phyloP scores from a whole-genome alignment of 257 asterid species.

The Euphrasia confusa region DNA sequence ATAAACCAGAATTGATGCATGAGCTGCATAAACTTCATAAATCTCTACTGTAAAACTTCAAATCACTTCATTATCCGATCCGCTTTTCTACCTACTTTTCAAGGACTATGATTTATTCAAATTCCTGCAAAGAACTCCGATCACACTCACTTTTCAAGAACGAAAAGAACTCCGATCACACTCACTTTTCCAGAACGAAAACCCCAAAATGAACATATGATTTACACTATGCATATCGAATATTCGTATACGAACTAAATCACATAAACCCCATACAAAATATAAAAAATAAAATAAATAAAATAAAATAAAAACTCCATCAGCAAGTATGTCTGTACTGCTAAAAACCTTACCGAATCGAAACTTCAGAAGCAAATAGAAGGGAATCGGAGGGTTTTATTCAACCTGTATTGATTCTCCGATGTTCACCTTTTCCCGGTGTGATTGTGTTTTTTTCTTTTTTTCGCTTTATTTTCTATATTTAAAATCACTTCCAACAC shows the following conservation, averaged over 20 bases:
- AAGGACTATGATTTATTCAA: not conserved
- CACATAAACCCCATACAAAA: not conserved
- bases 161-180: slow-evolving; percentile 15
- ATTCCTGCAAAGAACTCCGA: slow-evolving; percentile 14
- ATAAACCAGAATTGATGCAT: slow-evolving; percentile 1
- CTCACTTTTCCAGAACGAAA: not conserved
- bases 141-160: slow-evolving; percentile 9
- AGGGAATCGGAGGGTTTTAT: not conserved
- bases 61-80: slow-evolving; percentile 15
- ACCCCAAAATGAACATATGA: not conserved
- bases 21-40: slow-evolving; percentile 6
- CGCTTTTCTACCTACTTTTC: not conserved
- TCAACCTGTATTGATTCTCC: not conserved
- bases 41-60: slow-evolving; percentile 2
- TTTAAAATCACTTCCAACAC: no score
- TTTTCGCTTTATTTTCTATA: not conserved
- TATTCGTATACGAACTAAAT: not conserved
- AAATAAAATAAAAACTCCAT: not conserved
- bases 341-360: not conserved
- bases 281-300: no score
- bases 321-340: not conserved
- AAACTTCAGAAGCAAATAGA: not conserved
- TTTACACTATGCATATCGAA: not conserved
- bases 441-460: not conserved
- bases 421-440: not conserved